These are phyloP conservation scores for Sporothrix globosa DNA, from an alignment of 2,329 filamentous ascomycete genomes.

Conservation along the genomic window DNA sequence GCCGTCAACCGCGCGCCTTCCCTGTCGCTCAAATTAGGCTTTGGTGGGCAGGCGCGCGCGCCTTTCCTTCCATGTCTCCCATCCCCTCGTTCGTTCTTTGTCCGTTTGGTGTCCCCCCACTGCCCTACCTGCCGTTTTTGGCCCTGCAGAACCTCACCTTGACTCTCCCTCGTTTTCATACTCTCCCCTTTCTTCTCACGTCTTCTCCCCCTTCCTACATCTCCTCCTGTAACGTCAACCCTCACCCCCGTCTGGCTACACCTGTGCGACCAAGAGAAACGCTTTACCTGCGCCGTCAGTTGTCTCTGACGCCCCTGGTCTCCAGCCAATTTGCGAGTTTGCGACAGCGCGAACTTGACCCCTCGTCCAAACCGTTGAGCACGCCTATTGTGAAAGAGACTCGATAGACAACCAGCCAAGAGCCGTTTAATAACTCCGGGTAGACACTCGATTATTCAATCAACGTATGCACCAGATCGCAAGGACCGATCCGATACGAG, in stretches of 20 bases:
- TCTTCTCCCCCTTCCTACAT: conserved; percentile 1
- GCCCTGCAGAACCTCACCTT: conserved; percentile 11
- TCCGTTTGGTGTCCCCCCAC: conserved; percentile 1
- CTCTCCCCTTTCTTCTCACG: conserved; percentile 13
- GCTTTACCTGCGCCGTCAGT: background rate
- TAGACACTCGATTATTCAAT: background rate
- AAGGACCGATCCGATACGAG: background rate
- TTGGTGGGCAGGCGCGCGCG: conserved; percentile 22
- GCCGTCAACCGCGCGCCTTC: conserved; percentile 26
- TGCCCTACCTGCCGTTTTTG: conserved; percentile 24
- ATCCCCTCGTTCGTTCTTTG: conserved; percentile 22
- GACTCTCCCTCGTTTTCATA: background rate
- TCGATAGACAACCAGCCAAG: background rate
- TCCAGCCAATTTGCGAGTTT: conserved; percentile 17
- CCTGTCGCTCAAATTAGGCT: conserved; percentile 23
- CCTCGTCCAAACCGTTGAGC: background rate
- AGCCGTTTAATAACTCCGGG: background rate
- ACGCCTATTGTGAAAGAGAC: background rate
- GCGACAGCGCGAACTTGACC: conserved; percentile 4
- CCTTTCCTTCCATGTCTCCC: conserved; percentile 14
- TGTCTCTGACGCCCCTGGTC: background rate
- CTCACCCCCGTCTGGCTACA: background rate
- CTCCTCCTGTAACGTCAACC: background rate
- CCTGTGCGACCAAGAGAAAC: background rate
- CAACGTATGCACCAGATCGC: background rate